Evolutionary conservation across 2,329 filamentous ascomycete genomes (phyloP), one percentile per base, ranked within the genome.

Genomic region (Colletotrichum graminicola): DNA sequence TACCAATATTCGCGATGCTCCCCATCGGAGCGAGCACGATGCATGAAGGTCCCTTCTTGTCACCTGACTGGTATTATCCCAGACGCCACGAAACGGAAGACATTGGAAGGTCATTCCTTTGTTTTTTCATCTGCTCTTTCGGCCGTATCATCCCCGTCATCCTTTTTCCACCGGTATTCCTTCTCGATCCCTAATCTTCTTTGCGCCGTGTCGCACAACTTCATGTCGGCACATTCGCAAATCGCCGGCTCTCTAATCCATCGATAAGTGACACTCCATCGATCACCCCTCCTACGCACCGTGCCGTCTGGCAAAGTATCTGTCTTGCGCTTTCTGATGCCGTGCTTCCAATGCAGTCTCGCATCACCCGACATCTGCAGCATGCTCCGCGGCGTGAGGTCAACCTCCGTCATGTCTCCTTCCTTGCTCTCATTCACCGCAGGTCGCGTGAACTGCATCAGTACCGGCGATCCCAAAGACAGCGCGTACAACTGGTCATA

Each of bases 211-310:
- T 89, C 87, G 69, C 87, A 89, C 6, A 87, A 76, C 69, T 80
- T 81, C 34, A 81, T 72, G 71, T 88, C 77, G 3, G 86, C 87
- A 74, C 87, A 89, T 62, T 85, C 84, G 69, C 87, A 89, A 14
- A 81, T 80, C 0, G 78, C 82, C 0, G 82, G 81, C 7, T 82
- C 77, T 10, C 87, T 78, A 7, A 87, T 73, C 87, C 87, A 89
- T 0, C 87, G 82, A 74, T 87, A 89, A 2, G 87, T 89, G 54
- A 89, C 81, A 74, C 87, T 89, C 86, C 86, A 89, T 8, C 87
- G 80, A 39, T 87, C 80, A 2, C 71, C 74, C 0, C 87, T 79
- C 45, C 74, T 69, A 6, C 87, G 79, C 2, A 86, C 80, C 1
- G 79, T 82, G 0, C 84, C 86, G 73, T 88, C 86, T 0, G 78